Conservation (phyloP, 2,329 filamentous ascomycete genomes). For the Aspergillus hiratsukae region DNA sequence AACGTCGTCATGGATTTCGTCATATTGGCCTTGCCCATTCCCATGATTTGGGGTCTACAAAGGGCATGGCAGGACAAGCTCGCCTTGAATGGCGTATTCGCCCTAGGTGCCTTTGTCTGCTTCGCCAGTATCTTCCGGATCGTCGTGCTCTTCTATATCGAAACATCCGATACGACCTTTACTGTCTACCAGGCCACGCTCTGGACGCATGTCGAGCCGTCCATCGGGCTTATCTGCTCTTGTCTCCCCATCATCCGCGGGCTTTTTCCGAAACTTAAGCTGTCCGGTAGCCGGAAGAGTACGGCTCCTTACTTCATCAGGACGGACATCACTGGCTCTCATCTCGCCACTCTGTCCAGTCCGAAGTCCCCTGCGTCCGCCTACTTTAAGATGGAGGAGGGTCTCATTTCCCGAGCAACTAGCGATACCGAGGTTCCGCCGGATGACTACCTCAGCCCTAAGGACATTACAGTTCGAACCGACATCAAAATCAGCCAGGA, state of each 20-base stretch:
- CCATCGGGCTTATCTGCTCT: conserved; percentile 32
- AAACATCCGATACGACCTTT: conserved; percentile 26
- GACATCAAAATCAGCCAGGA: conserved; percentile 26
- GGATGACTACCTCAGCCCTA: conserved; percentile 10
- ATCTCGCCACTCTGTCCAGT: conserved; percentile 18
- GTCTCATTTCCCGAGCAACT: conserved; percentile 12
- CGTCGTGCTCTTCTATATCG: conserved; percentile 31
- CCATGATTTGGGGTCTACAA: conserved; percentile 33
- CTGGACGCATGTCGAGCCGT: conserved; percentile 34
- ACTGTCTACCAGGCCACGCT: conserved; percentile 31
- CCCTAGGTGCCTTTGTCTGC: conserved; percentile 30
- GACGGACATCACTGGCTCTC: conserved; percentile 21
- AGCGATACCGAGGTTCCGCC: conserved; percentile 12
- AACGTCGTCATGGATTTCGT: conserved; percentile 32
- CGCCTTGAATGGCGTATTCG: conserved; percentile 28
- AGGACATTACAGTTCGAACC: conserved; percentile 28
- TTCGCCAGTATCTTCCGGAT: conserved; percentile 35
- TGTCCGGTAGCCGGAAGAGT: conserved; percentile 17
- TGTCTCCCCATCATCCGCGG: conserved; percentile 33
- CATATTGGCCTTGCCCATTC: conserved; percentile 27
- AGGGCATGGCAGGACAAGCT: conserved; percentile 33
- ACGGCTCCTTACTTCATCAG: conserved; percentile 24
- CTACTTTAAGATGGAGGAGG: conserved; percentile 26
- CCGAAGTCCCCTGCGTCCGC: conserved; percentile 23
- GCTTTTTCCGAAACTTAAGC: conserved; percentile 25